Base-by-base conservation (phyloP, 2,329 filamentous ascomycete species). In the Aspergillus terreus region DNA sequence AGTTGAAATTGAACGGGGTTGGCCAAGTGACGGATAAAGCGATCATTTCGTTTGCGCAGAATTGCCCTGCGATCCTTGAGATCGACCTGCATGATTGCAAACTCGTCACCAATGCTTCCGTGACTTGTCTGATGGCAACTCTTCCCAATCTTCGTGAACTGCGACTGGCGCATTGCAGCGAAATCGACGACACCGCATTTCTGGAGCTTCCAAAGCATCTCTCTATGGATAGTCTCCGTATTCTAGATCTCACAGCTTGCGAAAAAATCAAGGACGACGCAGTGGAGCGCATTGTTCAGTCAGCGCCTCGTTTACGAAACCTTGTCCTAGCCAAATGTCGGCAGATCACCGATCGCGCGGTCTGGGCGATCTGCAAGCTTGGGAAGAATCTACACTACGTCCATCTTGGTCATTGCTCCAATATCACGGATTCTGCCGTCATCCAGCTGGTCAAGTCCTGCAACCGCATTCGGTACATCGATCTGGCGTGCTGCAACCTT, bases 341-440 rank as follows among this genome's bases (percentile, higher is more conserved):
- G 58, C 87, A 92, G 64, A 89, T 99, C 63, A 97, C 94, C 1
- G 92, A 99, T 72, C 81, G 83, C 44, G 87, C 92, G 7, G 91
- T 99, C 7, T 79, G 87, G 61, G 87, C 92, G 50, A 97, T 99
- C 57, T 87, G 91, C 51, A 86, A 83, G 62, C 80, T 99, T 4
- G 91, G 92, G 56, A 97, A 96, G 77, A 99, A 97, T 63, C 76
- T 99, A 49, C 94, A 99, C 71, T 97, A 96, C 69, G 86, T 99
- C 47, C 94, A 99, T 66, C 80, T 99, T 2, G 94, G 94, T 9
- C 94, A 99, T 70, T 99, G 94, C 71, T 83, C 84, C 25, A 85
- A 92, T 44, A 92, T 99, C 65, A 96, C 92, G 0, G 94, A 99
- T 65, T 80, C 85, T 33, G 92, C 90, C 1, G 90, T 99, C 15